Evolutionary conservation across 208 protist genomes (phyloP).

Genomic region (Acanthamoeba triangularis): DNA sequence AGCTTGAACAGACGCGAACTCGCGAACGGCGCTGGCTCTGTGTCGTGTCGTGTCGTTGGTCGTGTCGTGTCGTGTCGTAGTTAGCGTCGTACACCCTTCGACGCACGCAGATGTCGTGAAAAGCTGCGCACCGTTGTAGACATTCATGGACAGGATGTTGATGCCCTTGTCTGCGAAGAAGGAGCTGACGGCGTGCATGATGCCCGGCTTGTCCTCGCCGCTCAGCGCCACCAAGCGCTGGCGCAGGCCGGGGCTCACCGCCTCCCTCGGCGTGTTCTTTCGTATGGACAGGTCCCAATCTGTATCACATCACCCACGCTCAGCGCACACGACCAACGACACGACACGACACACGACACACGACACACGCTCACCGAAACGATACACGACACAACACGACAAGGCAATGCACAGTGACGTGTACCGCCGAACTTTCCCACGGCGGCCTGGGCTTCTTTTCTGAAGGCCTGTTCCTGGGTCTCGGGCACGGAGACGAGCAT

Average conservation of each 20-base stretch:
- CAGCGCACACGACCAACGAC: too few species aligned
- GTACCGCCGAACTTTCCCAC: constrained; percentile 30
- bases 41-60: neutral
- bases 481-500: constrained; percentile 59
- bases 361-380: too few species aligned
- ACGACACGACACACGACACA: too few species aligned
- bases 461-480: neutral
- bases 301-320: too few species aligned
- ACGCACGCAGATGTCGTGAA: neutral
- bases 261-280: neutral
- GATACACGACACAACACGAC: too few species aligned
- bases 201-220: constrained; percentile 64
- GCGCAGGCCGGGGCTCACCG: neutral
- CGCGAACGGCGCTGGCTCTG: constrained; percentile 52
- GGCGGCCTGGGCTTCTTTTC: neutral
- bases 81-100: too few species aligned
- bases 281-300: constrained; percentile 56
- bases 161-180: constrained; percentile 45
- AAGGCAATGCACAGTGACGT: neutral
- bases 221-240: constrained; percentile 1
- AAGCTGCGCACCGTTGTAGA: constrained; percentile 39
- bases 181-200: constrained; percentile 56
- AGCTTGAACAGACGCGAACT: constrained; percentile 58
- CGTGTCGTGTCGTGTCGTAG: too few species aligned
- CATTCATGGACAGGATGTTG: constrained; percentile 67